Evolutionary conservation across 257 asterid species (phyloP), one percentile per base, ranked within the genome.

Genomic region (Salvia rosmarinus): DNA sequence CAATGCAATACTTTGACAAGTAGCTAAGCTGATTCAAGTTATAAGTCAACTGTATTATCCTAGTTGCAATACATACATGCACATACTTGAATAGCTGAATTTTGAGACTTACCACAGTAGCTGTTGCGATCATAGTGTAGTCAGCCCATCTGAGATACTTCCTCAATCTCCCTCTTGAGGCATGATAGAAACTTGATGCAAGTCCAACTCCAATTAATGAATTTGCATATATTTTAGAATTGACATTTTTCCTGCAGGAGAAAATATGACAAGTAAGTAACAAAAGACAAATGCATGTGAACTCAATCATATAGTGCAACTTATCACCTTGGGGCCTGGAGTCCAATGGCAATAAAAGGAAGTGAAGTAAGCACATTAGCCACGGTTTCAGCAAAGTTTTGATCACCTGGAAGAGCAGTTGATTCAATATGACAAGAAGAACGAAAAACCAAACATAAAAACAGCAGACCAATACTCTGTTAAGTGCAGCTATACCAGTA

Each of bases 71-170:
- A 25, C 30, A 25, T 25, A 25, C 3, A 25, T 25, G n/a, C n/a
- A n/a, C n/a, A n/a, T n/a, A n/a, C n/a, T n/a, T n/a, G 7, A 37
- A 5, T 9, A 39, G 44, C 11, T 39, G 8, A 9, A 56, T 10
- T 4, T 57, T 64, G 56, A 35, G 50, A 67, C 88, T 72, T 71
- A 89, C 98, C 82, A 92, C 91, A 7, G 99, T 85, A 39, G 98
- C 88, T 80, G 99, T 83, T 73, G 99, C 98, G 51, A 95, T 95
- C 99, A 91, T 95, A 19, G 97, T 84, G 87, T 95, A 89, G 83
- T 91, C 99, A 40, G 94, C 99, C 99, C 99, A 95, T 81, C 99
- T 91, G 70, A 91, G 80, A 73, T 87, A 95, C 84, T 88, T 90
- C 70, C 92, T 85, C 70, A 82, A 9, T 66, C 73, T 88, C 67